phyloP scores from a whole-genome alignment of 331 rosid species.

The Stylosanthes scabra region DNA sequence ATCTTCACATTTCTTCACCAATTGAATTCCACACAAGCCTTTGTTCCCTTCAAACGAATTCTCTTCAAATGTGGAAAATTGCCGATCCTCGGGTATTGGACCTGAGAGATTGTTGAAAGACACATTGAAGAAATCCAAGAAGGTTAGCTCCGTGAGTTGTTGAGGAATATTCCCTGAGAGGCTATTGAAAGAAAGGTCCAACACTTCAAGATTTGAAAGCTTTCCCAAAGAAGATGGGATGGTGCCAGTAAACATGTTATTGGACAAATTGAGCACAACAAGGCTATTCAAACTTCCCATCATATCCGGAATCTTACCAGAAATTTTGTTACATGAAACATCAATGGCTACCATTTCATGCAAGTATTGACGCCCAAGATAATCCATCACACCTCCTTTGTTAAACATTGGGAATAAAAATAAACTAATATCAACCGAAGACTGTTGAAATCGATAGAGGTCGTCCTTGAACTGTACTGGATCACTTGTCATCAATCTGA shows the following conservation, averaged over 20 bases:
- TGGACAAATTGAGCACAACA: conserved; percentile 29
- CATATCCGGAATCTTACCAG: conserved; percentile 20
- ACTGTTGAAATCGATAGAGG: no score
- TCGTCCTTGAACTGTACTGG: not conserved
- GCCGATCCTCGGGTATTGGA: conserved; percentile 36
- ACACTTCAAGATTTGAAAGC: conserved; percentile 34
- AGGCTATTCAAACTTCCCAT: conserved; percentile 5
- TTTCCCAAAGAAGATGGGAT: conserved; percentile 43
- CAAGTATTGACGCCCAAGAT: not conserved
- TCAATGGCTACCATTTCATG: conserved; percentile 28
- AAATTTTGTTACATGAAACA: conserved; percentile 22
- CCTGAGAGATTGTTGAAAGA: conserved; percentile 48
- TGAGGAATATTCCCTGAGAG: conserved; percentile 45
- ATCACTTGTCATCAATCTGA: conserved; percentile 16
- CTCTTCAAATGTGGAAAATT: conserved; percentile 31
- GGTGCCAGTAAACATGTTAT: conserved; percentile 36
- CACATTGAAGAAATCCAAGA: conserved; percentile 39
- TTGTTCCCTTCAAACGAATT: conserved; percentile 43
- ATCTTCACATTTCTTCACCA: conserved; percentile 31
- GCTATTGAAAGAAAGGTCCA: conserved; percentile 41
- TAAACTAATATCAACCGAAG: no score
- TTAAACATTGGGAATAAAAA: conserved; percentile 1
- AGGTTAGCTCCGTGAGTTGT: conserved; percentile 34
- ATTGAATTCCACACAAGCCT: conserved; percentile 43
- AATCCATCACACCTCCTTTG: conserved; percentile 12